phyloP scores from a whole-genome alignment of 495 filamentous ascomycete species.

The Neurospora discreta region DNA sequence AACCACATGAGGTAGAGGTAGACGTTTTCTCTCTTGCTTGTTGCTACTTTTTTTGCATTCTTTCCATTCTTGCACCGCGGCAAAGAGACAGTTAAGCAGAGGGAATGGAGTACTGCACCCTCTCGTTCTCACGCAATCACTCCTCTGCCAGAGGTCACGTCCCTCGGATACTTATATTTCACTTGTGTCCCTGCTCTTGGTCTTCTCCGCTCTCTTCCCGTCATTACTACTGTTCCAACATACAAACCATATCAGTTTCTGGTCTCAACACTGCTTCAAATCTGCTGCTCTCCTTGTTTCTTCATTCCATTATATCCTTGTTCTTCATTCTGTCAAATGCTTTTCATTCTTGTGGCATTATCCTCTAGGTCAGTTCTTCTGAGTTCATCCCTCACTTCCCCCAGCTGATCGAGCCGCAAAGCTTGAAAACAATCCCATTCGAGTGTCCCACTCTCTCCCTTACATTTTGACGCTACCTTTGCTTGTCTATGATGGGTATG shows the following conservation, averaged over 20 bases:
- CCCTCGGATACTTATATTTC: not conserved
- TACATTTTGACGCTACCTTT: not conserved
- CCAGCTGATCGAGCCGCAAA: not conserved
- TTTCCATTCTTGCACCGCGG: not conserved
- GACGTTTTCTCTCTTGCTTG: not conserved
- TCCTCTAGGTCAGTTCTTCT: not conserved
- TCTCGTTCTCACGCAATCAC: not conserved
- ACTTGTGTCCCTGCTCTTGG: not conserved
- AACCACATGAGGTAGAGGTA: not conserved
- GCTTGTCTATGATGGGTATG: not conserved
- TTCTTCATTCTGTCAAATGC: not conserved
- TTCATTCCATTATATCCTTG: too few species aligned
- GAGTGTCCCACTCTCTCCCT: not conserved
- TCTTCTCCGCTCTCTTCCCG: not conserved
- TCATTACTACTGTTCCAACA: not conserved
- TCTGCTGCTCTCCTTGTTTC: not conserved
- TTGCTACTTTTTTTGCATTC: not conserved
- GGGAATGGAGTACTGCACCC: not conserved
- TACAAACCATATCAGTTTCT: not conserved
- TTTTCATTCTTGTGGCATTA: not conserved
- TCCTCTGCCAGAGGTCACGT: not conserved
- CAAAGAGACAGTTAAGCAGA: not conserved
- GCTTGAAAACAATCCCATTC: not conserved
- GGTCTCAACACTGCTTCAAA: not conserved
- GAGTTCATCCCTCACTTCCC: not conserved